phyloP scores from a whole-genome alignment of 2,329 filamentous ascomycete species.

The Domatiomyces globalis region DNA sequence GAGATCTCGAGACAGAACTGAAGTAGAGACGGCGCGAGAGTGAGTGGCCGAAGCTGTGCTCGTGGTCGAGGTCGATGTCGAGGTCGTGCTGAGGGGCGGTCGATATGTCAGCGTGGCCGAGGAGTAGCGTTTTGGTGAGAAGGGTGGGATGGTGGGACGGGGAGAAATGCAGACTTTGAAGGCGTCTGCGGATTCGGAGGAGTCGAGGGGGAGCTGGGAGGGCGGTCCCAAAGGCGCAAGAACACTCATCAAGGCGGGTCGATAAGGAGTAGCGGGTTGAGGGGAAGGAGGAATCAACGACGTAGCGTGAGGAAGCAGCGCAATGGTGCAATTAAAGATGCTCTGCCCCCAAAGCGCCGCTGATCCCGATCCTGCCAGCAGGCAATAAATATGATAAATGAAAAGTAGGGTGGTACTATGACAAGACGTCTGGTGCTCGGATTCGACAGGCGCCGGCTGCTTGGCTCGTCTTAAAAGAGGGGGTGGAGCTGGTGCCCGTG shows the following conservation, averaged over 20 bases:
- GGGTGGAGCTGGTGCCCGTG: background rate
- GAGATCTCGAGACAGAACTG: constrained; percentile 5
- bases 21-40: constrained; percentile 8
- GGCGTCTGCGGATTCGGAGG: background rate
- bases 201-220: background rate
- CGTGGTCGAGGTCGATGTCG: background rate
- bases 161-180: background rate
- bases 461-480: background rate
- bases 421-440: background rate
- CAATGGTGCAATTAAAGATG: background rate
- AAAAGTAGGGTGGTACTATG: background rate
- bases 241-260: background rate
- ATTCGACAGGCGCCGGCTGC: background rate
- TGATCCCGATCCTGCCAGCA: background rate
- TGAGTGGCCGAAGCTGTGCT: constrained; percentile 1
- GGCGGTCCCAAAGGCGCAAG: background rate
- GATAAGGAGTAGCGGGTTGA: background rate
- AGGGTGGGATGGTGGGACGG: background rate
- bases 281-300: constrained; percentile 1
- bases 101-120: background rate
- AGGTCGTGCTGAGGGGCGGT: background rate
- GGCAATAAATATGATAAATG: background rate
- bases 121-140: background rate
- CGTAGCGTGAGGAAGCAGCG: background rate
- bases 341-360: background rate